Base-by-base conservation (phyloP, 352 stramenopile species). In the Phytophthora sansomeana region DNA sequence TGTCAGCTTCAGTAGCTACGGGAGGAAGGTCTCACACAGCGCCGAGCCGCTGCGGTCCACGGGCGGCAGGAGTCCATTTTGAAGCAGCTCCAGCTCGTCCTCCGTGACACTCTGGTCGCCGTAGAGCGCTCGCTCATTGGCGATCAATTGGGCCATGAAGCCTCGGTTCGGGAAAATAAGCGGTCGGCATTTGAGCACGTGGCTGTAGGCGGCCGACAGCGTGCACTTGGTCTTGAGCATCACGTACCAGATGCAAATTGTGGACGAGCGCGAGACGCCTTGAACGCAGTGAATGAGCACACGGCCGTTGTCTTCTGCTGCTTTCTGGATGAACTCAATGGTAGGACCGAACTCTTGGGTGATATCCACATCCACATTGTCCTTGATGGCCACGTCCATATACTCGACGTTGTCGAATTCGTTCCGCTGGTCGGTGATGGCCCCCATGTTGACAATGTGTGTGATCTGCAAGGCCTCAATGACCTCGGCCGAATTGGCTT, bases 271-370 rank as follows among this genome's bases (percentile, higher is more conserved):
- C 14, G 87, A 95, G 9, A 95, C 76, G 16, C 87, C 87, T 62
- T 92, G 85, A n/a, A 92, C 80, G 46, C 87, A 95, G 64, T 95
- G 83, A 17, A 95, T 78, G n/a, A 95, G 78, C 52, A 95, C 87
- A 17, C 83, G 83, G 4, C 58, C 63, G 28, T 73, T 59, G 14
- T 56, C 24, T 14, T 55, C 38, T 5, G 72, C 63, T 16, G 75
- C 80, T 8, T 64, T 67, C 14, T 87, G 68, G 46, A 93, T 92
- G 52, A 90, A 93, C 33, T 72, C 68, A 9, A 84, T 68, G 2
- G 70, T 82, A 7, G 69, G 67, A 10, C 61, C 72, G 51, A 93
- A 89, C 41, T 83, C 71, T 24, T 74, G 70, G 10, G 69, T 54
- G 24, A 93, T 91, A 56, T 91, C 80, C 13, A 83, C 83, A 30